A percentile compares a stretch with the other conserved stretches of the same genome.
phyloP scores from a whole-genome alignment of 192 early-diverging fungal genomes.

The Thamnidium elegans region DNA sequence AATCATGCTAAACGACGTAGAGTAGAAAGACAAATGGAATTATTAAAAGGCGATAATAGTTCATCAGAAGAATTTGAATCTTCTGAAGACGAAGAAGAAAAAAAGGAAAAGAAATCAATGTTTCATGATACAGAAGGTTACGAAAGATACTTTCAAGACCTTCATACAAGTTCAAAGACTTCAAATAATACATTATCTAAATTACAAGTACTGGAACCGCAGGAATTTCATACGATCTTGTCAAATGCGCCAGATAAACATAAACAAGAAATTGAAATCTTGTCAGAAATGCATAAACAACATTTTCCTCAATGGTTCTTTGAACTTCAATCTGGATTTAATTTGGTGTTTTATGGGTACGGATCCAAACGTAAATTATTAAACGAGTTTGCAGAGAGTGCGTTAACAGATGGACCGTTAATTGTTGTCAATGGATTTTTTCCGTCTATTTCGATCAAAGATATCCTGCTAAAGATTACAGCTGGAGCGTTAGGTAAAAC shows the following conservation, averaged over 20 bases:
- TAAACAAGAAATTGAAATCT: slow-evolving; percentile 49
- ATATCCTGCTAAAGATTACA: slow-evolving; percentile 65
- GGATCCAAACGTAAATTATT: slow-evolving; percentile 89
- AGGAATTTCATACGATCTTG: slow-evolving; percentile 61
- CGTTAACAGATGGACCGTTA: slow-evolving; percentile 56
- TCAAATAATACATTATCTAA: slow-evolving; percentile 87
- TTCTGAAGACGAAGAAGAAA: slow-evolving; percentile 35
- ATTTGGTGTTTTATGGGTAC: slow-evolving; percentile 88
- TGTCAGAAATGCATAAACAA: slow-evolving; percentile 52
- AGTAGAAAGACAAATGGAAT: slow-evolving; percentile 1
- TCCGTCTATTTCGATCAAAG: slow-evolving; percentile 69
- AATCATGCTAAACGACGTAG: not conserved
- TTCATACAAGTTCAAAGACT: slow-evolving; percentile 57
- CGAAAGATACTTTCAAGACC: slow-evolving; percentile 79
- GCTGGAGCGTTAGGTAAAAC: slow-evolving; percentile 33
- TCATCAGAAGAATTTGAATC: slow-evolving; percentile 37
- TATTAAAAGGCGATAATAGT: slow-evolving; percentile 35
- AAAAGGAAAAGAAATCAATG: slow-evolving; percentile 17
- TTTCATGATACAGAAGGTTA: slow-evolving; percentile 43
- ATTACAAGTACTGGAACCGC: slow-evolving; percentile 70
- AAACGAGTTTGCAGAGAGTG: slow-evolving; percentile 62
- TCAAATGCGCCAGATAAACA: slow-evolving; percentile 58
- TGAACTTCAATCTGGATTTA: slow-evolving; percentile 82
- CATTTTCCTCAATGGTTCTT: slow-evolving; percentile 88
- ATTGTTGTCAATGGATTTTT: slow-evolving; percentile 86